Evolutionary conservation across 208 protist species (phyloP).

Genomic region (Trypanosoma caninum): DNA sequence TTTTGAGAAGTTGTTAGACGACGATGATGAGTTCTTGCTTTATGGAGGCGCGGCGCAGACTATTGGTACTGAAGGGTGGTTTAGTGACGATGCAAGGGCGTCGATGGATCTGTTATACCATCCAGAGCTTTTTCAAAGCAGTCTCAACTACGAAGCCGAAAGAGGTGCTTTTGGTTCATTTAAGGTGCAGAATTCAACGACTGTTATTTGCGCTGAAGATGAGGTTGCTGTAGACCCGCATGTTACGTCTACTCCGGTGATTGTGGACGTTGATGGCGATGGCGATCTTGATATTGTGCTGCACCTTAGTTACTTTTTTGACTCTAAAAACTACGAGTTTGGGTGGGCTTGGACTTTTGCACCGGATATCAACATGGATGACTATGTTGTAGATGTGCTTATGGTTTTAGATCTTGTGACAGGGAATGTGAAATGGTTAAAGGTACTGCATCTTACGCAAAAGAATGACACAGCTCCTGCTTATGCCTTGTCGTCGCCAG

Average conservation of each 20-base stretch:
- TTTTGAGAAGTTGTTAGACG: conserved; percentile 17
- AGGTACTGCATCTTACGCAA: conserved; percentile 77
- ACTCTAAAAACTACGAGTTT: conserved; percentile 39
- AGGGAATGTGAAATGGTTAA: conserved; percentile 81
- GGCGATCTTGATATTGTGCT: conserved; percentile 83
- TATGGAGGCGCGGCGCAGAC: neutral
- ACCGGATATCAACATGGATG: conserved; percentile 37
- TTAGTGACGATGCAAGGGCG: conserved; percentile 67
- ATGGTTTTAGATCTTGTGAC: conserved; percentile 81
- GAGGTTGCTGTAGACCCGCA: conserved; percentile 86
- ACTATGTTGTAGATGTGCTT: conserved; percentile 89
- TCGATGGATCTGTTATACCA: conserved; percentile 77
- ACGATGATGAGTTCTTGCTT: neutral
- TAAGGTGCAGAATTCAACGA: conserved; percentile 26
- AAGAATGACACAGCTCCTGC: conserved; percentile 42
- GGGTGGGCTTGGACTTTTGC: conserved; percentile 23
- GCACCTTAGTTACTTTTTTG: conserved; percentile 91
- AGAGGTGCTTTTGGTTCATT: conserved; percentile 37
- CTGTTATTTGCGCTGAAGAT: conserved; percentile 30
- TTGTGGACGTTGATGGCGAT: conserved; percentile 86
- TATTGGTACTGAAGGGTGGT: conserved; percentile 41
- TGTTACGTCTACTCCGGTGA: conserved; percentile 81
- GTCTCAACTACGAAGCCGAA: conserved; percentile 24
- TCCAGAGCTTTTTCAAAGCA: conserved; percentile 53
- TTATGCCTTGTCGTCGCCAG: conserved; percentile 74